Evolutionary conservation across 768 basidiomycete genomes (phyloP), one percentile per base, ranked within the genome.

Genomic region (Lentinula sp.): DNA sequence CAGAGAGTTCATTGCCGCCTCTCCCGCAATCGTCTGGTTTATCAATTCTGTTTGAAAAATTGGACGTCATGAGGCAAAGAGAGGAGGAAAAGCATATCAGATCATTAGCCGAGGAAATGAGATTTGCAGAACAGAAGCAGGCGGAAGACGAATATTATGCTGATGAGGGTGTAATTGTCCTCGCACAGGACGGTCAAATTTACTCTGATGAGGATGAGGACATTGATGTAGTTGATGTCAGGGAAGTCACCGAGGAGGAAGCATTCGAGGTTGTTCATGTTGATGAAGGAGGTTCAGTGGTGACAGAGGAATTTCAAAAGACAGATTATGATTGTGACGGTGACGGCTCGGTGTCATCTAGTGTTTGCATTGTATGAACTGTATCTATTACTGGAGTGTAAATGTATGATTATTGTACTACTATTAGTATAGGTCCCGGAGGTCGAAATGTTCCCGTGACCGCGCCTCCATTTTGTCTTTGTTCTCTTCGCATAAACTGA

Each of bases 51-150:
- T n/a, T 31, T 23, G n/a, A 16, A 45, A 56, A 32, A 28, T 7
- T 16, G 21, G 40, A 31, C 21, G 7, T 16, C 8, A 10, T 13
- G 4, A 40, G n/a, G 54, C 15, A 55, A 42, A 16, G 3, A 23
- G 39, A 55, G 13, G 11, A n/a, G 18, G 18, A 40, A 16, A 23
- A 23, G n/a, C 55, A 3, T 5, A 43, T 28, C 18, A n/a, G 40
- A 21, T 56, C 55, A 16, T 18, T 56, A 21, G 55, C 55, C 5
- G 55, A 56, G 16, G 55, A 56, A n/a, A 56, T 56, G 55, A 23
- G 10, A 43, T 56, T 39, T 4, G 55, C 55, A 28, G 55, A 56
- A 13, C 31, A 40, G 23, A 32, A n/a, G 11, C 21, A 56, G 13
- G 40, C 13, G 23, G 55, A 37, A 5, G 11, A 55, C 13, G 31